Percentiles rank a stretch among this genome's conserved stretches.
phyloP scores from a whole-genome alignment of 2,329 filamentous ascomycete genomes.

The Penicillium sclerotiorum region DNA sequence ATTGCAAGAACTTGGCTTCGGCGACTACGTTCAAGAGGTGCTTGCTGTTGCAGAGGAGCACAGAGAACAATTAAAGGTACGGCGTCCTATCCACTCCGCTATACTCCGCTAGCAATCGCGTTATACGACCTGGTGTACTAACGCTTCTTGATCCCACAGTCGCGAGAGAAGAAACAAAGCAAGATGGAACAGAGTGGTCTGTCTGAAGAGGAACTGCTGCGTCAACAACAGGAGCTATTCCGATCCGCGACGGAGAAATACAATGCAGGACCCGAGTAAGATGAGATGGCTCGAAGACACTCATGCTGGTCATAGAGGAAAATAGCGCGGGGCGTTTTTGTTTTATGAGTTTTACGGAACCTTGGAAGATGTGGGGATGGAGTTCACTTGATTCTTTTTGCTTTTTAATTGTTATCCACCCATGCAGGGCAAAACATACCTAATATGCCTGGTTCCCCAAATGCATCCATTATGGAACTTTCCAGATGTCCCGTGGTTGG shows the following conservation, averaged over 20 bases:
- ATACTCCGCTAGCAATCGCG: no score
- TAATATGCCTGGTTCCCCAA: conserved; percentile 3
- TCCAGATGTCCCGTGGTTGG: no score
- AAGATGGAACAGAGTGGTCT: conserved; percentile 95
- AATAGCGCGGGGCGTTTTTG: conserved; percentile 28
- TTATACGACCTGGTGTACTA: not conserved
- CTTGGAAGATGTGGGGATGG: conserved; percentile 14
- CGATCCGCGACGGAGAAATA: conserved; percentile 75
- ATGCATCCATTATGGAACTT: no score
- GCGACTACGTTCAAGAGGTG: conserved; percentile 87
- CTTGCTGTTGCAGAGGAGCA: conserved; percentile 85
- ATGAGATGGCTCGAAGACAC: conserved; percentile 11
- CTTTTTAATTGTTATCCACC: not conserved
- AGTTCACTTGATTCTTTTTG: conserved; percentile 7
- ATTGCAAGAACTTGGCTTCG: conserved; percentile 87
- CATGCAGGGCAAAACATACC: not conserved
- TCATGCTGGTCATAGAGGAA: conserved; percentile 38
- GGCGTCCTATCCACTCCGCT: no score
- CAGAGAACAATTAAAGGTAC: conserved; percentile 88
- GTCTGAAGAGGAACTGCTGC: conserved; percentile 84
- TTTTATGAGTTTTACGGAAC: conserved; percentile 9
- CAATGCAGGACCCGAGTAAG: conserved; percentile 53
- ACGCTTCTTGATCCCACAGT: conserved; percentile 54
- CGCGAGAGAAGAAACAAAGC: conserved; percentile 93
- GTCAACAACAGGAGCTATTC: conserved; percentile 90